Percentiles rank a stretch among this genome's conserved stretches.
Conservation (phyloP, 208 protist genomes). For the Wallacemonas sp. region DNA sequence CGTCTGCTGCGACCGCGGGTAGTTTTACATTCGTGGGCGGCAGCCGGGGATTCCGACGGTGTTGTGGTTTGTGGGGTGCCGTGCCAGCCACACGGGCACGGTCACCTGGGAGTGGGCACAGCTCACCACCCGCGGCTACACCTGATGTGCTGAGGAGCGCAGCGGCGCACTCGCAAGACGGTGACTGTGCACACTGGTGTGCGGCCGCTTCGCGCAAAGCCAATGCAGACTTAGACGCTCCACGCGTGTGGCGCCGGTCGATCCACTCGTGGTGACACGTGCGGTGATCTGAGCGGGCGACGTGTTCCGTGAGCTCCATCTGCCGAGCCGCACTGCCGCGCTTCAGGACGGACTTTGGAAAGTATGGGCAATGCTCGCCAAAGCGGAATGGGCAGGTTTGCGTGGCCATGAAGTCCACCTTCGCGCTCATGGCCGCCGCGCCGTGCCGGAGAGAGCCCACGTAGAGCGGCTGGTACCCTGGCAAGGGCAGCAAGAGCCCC, state of each 20-base stretch:
- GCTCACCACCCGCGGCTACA: no score
- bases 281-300: background rate
- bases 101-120: no score
- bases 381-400: conserved; percentile 42
- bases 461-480: conserved; percentile 15
- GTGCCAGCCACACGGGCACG: background rate
- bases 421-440: background rate
- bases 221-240: background rate
- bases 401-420: conserved; percentile 41
- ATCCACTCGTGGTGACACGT: background rate
- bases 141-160: no score
- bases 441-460: background rate
- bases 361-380: conserved; percentile 46
- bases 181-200: background rate
- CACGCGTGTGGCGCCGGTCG: background rate
- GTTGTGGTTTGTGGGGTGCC: background rate
- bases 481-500: conserved; percentile 34
- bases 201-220: background rate
- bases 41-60: background rate
- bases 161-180: background rate
- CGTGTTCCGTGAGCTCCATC: background rate
- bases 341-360: conserved; percentile 16
- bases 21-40: background rate
- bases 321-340: conserved; percentile 1
- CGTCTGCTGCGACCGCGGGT: conserved; percentile 3